phyloP scores from a whole-genome alignment of 805 yeast genomes.

The Candida chilensis region DNA sequence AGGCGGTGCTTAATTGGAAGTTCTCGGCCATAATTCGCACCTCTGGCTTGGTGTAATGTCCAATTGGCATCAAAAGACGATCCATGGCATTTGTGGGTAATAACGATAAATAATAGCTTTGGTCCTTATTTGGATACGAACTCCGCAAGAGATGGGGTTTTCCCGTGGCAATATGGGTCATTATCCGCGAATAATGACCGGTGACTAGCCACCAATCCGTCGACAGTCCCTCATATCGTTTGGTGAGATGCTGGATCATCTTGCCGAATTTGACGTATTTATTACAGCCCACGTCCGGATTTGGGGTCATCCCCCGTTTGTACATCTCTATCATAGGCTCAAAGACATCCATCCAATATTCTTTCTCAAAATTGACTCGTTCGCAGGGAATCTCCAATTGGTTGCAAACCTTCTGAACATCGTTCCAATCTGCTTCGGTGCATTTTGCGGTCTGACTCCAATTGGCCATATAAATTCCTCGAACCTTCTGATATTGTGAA shows the following conservation, averaged over 20 bases:
- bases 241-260: conserved; percentile 45
- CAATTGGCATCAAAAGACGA: conserved; percentile 68
- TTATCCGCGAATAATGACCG: conserved; percentile 68
- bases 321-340: conserved; percentile 83
- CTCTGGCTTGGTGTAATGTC: conserved; percentile 66
- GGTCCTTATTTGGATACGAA: conserved; percentile 61
- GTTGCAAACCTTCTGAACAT: conserved; percentile 57
- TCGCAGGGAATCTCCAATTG: conserved; percentile 61
- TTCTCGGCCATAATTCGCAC: conserved; percentile 60
- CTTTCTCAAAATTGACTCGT: conserved; percentile 76
- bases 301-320: conserved; percentile 73
- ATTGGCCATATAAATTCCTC: conserved; percentile 90
- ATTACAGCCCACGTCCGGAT: conserved; percentile 91
- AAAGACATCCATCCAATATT: conserved; percentile 90
- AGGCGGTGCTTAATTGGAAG: conserved; percentile 47
- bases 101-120: conserved; percentile 81
- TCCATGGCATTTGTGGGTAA: conserved; percentile 36
- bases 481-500: conserved; percentile 45
- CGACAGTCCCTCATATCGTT: conserved; percentile 15
- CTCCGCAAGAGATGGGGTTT: conserved; percentile 48
- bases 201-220: conserved; percentile 79
- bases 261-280: conserved; percentile 80
- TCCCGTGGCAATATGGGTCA: conserved; percentile 17
- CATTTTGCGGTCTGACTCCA: conserved; percentile 71
- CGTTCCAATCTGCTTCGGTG: conserved; percentile 83